These are phyloP conservation scores for Echinosophora koreensis DNA, from an alignment of 306 rosid species.

Conservation along the genomic window DNA sequence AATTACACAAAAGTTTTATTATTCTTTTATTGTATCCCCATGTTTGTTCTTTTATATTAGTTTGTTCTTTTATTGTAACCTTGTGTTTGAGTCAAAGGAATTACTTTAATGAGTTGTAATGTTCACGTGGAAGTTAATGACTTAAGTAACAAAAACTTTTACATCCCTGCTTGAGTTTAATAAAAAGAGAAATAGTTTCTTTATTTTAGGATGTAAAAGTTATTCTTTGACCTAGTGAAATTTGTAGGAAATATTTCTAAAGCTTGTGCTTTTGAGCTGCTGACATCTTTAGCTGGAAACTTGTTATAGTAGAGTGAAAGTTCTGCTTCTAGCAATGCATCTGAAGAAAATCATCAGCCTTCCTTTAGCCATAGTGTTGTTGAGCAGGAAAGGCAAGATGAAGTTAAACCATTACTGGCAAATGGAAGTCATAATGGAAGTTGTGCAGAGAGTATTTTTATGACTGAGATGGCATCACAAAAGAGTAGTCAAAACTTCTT, in stretches of 20 bases:
- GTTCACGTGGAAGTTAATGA: not conserved
- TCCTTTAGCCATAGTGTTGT: conserved; percentile 50
- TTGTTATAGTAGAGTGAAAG: conserved; percentile 86
- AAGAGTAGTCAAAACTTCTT: conserved; percentile 54
- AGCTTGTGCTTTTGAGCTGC: conserved; percentile 76
- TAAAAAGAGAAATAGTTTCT: not conserved
- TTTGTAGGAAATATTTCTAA: not conserved
- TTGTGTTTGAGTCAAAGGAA: conserved; percentile 3
- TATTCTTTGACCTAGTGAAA: not conserved
- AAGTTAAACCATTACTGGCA: conserved; percentile 50
- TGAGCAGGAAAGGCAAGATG: conserved; percentile 56
- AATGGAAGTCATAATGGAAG: conserved; percentile 60
- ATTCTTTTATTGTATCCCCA: too few species aligned
- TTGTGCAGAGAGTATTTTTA: conserved; percentile 58
- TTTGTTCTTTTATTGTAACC: not conserved
- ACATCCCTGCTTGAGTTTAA: not conserved
- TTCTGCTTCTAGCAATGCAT: conserved; percentile 82
- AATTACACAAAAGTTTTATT: too few species aligned
- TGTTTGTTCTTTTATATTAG: too few species aligned
- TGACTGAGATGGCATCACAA: conserved; percentile 52
- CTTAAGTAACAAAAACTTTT: not conserved
- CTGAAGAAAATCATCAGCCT: conserved; percentile 62
- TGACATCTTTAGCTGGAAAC: conserved; percentile 93
- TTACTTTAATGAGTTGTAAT: conserved; percentile 6
- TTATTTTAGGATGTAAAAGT: not conserved